Evolutionary conservation across 176 grass and related monocot species (phyloP), one percentile per base, ranked within the genome.

Genomic region (Oryza officinalis): DNA sequence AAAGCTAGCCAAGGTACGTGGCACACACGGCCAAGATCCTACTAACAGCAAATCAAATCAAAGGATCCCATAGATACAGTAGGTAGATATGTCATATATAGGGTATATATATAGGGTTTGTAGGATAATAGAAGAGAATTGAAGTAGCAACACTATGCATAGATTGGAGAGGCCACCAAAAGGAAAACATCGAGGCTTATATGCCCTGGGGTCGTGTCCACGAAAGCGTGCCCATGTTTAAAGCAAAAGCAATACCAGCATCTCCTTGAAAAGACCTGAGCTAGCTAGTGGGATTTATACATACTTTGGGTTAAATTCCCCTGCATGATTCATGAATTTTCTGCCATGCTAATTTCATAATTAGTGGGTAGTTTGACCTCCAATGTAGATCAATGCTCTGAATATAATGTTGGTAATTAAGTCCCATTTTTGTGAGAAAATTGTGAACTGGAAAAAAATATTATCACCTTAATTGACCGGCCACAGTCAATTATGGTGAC

Each of bases 11-110:
- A 89, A 60, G 67, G 83, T 74, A 69, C 75, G 88, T 87, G 92
- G 88, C 82, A 50, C 86, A 83, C 81, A 94, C 78, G 81, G 87
- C 87, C 64, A 85, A 54, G 77, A 92, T 92, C 67, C 80, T 83
- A 71, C 20, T n/a, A 81, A 31, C 25, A 71, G 14, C 81, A 68
- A 72, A 85, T 90, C 87, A 87, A 89, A 90, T 92, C 89, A 74
- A 35, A 28, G 81, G 85, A 86, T 86, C 72, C 69, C 63, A 33
- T 88, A 54, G 74, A 64, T 35, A 84, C 73, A 84, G 81, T 32
- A 50, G 67, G 47, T 61, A 52, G 49, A 61, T 57, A 57, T 57
- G 18, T 23, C 57, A 11, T 61, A 61, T 22, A 61, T 61, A 60
- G n/a, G n/a, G n/a, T 35, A 35, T 35, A 35, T 35, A 35, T 61